Base-by-base conservation (phyloP, 768 basidiomycete species). In the Terana coerulea region DNA sequence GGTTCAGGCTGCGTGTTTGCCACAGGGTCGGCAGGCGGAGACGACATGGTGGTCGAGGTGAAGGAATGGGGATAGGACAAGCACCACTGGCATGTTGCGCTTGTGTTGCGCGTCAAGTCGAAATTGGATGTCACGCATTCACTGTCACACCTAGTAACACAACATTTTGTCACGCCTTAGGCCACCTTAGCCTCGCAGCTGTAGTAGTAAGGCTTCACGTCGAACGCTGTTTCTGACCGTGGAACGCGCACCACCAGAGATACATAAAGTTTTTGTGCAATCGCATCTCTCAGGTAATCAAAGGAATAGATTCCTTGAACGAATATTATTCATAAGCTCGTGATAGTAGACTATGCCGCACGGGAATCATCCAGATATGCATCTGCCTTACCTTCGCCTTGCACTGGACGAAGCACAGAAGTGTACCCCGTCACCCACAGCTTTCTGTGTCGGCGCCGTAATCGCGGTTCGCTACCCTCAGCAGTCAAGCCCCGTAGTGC, bases 361-460 rank as follows among this genome's bases (percentile, higher is more conserved):
- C n/a, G n/a, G n/a, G n/a, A n/a, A n/a, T n/a, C n/a, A n/a, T n/a
- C n/a, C n/a, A 25, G 55, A 49, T 49, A 60, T 60, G 21, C 73
- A 79, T 52, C 52, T 62, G 12, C 21, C 57, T 2, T 84, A 77
- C 57, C 74, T 95, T 60, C 74, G 69, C 7, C 69, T 80, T 35
- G 92, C 93, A 2, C 71, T 95, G 31, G 64, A 59, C 3, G 86
- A 92, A 65, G 91, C 93, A 2, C 68, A 71, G 26, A 83, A 84
- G 67, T 91, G 88, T 59, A 67, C 65, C 6, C 86, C 90, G 1
- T 73, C 77, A 0, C 78, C 80, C 7, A 84, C 85, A 1, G 93
- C 91, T 2, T 97, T 95, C 65, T 93, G 88, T 62, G 93, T 97
- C n/a, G 93, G 94, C 21, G 92, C 89, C 60, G 77, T 92, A 30